phyloP scores from a whole-genome alignment of 2,329 filamentous ascomycete genomes.

The Ophiostoma montium region DNA sequence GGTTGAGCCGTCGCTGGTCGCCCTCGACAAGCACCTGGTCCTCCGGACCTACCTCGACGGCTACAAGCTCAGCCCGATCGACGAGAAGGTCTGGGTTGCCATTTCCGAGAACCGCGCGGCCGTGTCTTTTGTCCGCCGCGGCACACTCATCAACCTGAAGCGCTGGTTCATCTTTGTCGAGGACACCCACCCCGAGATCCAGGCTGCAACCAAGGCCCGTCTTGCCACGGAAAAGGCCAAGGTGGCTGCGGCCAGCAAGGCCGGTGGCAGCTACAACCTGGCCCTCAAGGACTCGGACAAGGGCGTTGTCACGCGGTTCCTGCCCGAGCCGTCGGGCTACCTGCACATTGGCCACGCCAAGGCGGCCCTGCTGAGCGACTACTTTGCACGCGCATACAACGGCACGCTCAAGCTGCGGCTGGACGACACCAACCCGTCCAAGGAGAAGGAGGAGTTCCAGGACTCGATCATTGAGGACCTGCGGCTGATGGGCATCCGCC shows the following conservation, averaged over 20 bases:
- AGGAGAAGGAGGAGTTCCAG: slow-evolving; percentile 94
- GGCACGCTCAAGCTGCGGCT: slow-evolving; percentile 85
- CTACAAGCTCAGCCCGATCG: slow-evolving; percentile 61
- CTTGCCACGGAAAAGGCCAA: slow-evolving; percentile 57
- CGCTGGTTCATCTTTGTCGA: slow-evolving; percentile 86
- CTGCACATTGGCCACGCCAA: slow-evolving; percentile 95
- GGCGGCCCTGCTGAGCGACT: slow-evolving; percentile 60
- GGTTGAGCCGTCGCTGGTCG: slow-evolving; percentile 57
- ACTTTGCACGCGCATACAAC: slow-evolving; percentile 89
- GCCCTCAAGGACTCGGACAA: slow-evolving; percentile 71
- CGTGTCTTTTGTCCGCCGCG: slow-evolving; percentile 66
- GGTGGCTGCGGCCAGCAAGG: slow-evolving; percentile 54
- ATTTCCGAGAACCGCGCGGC: slow-evolving; percentile 77
- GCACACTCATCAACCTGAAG: slow-evolving; percentile 58
- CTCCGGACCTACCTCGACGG: slow-evolving; percentile 77
- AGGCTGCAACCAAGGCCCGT: slow-evolving; percentile 53
- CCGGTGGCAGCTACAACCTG: slow-evolving; percentile 80
- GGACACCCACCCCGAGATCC: slow-evolving; percentile 63
- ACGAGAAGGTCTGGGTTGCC: slow-evolving; percentile 71
- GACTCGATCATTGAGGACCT: slow-evolving; percentile 89
- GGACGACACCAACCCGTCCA: slow-evolving; percentile 93
- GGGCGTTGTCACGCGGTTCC: slow-evolving; percentile 83
- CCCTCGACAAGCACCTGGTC: slow-evolving; percentile 76
- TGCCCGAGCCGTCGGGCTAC: slow-evolving; percentile 90
- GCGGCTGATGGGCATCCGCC: slow-evolving; percentile 78